Evolutionary conservation across 2,329 filamentous ascomycete genomes (phyloP), one percentile per base, ranked within the genome.

Genomic region (Aspergillus aculeatinus): DNA sequence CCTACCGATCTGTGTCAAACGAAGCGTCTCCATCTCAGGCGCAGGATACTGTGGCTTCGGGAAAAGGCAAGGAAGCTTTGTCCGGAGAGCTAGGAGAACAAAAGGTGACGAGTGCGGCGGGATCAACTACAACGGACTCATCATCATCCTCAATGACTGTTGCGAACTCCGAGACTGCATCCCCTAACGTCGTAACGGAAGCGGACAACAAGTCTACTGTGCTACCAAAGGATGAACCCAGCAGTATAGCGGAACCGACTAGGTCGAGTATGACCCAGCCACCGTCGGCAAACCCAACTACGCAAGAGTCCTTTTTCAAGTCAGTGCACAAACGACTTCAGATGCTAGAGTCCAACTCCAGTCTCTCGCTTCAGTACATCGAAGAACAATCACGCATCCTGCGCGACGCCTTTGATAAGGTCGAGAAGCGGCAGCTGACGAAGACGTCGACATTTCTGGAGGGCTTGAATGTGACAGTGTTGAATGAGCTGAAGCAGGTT

Each of bases 261-360:
- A 67, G 70, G 61, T 55, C 77, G 27, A 77, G 80, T 9, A 70
- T 81, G 48, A 77, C 79, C 27, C 77, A 84, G 66, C 78, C 82
- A 1, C 73, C 82, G 7, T 76, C 83, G 1, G 77, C 89, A 1
- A 85, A 87, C 0, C 93, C 94, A 2, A 92, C 93, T 0, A 95
- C 96, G 1, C 95, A 99, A 75, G 95, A 99, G 73, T 95, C 91
- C 1, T 98, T 99, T 77, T 99, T 97, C 83, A 98, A 98, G 74
- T 91, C 92, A 4, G 89, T 98, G 9, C 92, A 93, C 64, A 98
- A 98, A 76, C 90, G 95, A 1, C 83, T 99, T 4, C 91, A 94
- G 65, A 88, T 93, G 68, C 87, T 98, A 7, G 95, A 99, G 75
- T 86, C 91, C 16, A 99, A 98, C 73, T 92, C 93, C 11, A 96